phyloP scores from a whole-genome alignment of 148 eudicot genomes.

The Gaultheria prostrata region DNA sequence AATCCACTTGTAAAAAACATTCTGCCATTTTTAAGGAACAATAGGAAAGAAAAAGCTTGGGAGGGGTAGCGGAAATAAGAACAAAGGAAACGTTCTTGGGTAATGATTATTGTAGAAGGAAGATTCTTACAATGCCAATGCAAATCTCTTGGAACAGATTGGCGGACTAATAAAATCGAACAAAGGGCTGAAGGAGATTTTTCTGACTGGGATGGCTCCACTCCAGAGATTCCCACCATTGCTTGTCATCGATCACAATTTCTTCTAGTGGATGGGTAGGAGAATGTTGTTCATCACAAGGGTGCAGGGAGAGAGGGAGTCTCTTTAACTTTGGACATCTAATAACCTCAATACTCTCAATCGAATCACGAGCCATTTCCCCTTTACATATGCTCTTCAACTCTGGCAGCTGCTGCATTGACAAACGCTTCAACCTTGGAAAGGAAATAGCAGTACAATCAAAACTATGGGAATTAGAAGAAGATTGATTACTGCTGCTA shows the following conservation, averaged over 20 bases:
- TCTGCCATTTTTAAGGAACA: background rate
- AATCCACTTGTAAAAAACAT: background rate
- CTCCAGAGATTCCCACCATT: slow-evolving; percentile 14
- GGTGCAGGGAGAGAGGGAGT: slow-evolving; percentile 9
- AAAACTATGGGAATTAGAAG: background rate
- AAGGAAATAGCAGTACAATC: background rate
- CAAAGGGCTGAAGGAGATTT: slow-evolving; percentile 2
- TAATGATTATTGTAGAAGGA: background rate
- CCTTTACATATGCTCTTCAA: background rate
- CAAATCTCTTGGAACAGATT: background rate
- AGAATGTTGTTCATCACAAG: background rate
- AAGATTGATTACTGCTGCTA: background rate
- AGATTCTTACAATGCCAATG: background rate
- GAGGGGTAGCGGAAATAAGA: background rate
- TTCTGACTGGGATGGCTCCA: slow-evolving; percentile 4
- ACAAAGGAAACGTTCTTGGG: background rate
- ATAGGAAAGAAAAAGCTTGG: background rate
- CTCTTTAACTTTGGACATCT: slow-evolving; percentile 8
- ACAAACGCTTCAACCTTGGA: background rate
- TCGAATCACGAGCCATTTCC: background rate
- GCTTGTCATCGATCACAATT: background rate
- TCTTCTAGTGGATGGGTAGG: background rate
- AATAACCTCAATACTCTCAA: slow-evolving; percentile 1
- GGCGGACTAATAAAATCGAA: background rate
- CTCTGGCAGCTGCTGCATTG: background rate